Conservation (phyloP, 2,329 filamentous ascomycete genomes). For the Stachybotrys chartarum region DNA sequence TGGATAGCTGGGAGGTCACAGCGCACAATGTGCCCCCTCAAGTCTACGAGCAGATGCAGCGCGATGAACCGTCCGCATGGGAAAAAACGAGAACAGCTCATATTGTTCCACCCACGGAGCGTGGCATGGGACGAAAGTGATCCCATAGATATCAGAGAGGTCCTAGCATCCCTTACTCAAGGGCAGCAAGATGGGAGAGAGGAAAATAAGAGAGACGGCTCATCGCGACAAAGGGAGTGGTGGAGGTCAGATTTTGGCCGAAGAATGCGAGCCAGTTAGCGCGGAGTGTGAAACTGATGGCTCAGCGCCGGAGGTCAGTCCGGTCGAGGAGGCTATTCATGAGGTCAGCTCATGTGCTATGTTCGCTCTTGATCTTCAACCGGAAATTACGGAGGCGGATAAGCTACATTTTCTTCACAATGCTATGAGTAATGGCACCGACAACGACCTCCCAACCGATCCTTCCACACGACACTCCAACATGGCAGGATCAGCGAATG, state of each 20-base stretch:
- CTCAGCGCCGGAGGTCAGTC: not conserved
- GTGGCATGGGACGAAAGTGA: constrained; percentile 1
- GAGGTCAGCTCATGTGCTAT: not conserved
- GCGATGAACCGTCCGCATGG: not conserved
- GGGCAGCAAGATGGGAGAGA: not conserved
- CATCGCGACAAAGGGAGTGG: not conserved
- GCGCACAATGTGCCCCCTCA: not conserved
- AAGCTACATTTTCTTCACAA: constrained; percentile 1
- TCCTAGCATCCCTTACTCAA: not conserved
- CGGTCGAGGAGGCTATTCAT: not conserved
- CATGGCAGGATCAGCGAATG: not conserved
- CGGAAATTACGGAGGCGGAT: constrained; percentile 1
- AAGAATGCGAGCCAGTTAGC: not conserved
- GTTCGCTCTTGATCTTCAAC: constrained; percentile 2
- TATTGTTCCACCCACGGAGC: constrained; percentile 2
- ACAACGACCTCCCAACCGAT: not conserved
- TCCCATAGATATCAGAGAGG: constrained; percentile 1
- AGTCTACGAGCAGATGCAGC: not conserved
- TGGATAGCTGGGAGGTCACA: constrained; percentile 2
- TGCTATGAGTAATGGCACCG: not conserved
- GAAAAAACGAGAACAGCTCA: constrained; percentile 2
- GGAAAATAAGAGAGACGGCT: not conserved
- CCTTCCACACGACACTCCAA: not conserved
- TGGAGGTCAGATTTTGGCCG: not conserved
- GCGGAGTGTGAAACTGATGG: not conserved